Evolutionary conservation across 768 basidiomycete genomes (phyloP).

Genomic region (Panellus pusillus): DNA sequence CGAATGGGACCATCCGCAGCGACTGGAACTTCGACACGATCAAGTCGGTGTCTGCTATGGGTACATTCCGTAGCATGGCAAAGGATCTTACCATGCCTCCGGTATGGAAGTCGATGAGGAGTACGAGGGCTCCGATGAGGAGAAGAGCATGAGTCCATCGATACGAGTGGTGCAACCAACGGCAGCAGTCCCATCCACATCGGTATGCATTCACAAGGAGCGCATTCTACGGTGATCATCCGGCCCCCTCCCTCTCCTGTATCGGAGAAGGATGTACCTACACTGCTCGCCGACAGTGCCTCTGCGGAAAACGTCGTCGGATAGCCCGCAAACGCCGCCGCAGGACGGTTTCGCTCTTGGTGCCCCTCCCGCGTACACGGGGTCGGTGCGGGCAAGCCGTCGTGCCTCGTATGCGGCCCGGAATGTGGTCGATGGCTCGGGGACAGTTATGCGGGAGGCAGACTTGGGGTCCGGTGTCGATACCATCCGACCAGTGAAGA

Average conservation of each 20-base stretch:
- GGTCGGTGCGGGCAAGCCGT: conserved; percentile 60
- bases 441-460: conserved; percentile 75
- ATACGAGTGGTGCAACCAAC: conserved; percentile 62
- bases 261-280: conserved; percentile 41
- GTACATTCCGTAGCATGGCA: conserved; percentile 71
- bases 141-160: conserved; percentile 46
- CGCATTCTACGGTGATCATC: conserved; percentile 75
- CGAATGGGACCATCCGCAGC: conserved; percentile 74
- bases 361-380: conserved; percentile 71
- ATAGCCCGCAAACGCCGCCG: conserved; percentile 37
- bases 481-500: conserved; percentile 93
- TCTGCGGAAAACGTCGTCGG: conserved; percentile 47
- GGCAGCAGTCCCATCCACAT: conserved; percentile 54
- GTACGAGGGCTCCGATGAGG: conserved; percentile 46
- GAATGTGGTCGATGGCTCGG: conserved; percentile 56
- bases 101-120: conserved; percentile 55
- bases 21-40: conserved; percentile 97
- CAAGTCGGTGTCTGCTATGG: conserved; percentile 70
- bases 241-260: conserved; percentile 33
- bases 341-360: conserved; percentile 40
- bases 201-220: conserved; percentile 48
- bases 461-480: conserved; percentile 87
- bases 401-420: conserved; percentile 82
- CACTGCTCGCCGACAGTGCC: conserved; percentile 37
- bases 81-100: conserved; percentile 60